Percentiles rank a stretch among this genome's conserved stretches.
These are phyloP conservation scores for Chrysoporthe cubensis DNA, from an alignment of 2,329 filamentous ascomycete species.

Conservation along the genomic window DNA sequence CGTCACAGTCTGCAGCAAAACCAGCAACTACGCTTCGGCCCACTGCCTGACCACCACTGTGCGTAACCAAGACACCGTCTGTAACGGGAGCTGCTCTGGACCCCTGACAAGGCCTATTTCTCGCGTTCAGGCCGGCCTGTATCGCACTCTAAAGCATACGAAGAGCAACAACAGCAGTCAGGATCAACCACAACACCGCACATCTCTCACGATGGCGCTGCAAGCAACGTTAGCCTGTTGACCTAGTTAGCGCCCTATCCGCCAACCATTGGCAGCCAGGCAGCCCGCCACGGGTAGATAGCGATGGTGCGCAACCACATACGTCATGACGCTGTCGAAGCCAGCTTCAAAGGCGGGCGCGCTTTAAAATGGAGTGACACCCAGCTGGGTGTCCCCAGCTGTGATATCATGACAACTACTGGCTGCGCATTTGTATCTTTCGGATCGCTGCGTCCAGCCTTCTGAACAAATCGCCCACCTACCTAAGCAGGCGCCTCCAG, in stretches of 20 bases:
- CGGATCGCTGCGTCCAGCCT: background rate
- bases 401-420: background rate
- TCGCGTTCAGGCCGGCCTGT: background rate
- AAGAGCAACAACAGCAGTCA: background rate
- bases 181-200: background rate
- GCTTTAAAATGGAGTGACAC: background rate
- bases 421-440: background rate
- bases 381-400: background rate
- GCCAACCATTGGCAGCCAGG: constrained; percentile 6
- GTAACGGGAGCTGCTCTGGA: background rate
- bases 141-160: background rate
- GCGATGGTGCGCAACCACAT: constrained; percentile 17
- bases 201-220: constrained; percentile 1
- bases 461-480: background rate
- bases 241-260: background rate
- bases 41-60: background rate
- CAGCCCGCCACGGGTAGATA: constrained; percentile 11
- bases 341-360: background rate
- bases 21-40: background rate
- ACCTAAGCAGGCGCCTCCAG: constrained; percentile 11
- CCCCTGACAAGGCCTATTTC: background rate
- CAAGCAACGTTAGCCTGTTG: background rate
- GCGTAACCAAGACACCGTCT: background rate
- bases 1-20: background rate
- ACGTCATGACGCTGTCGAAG: constrained; percentile 17